Evolutionary conservation across 371 early-diverging fungal species (phyloP).

Genomic region (Apophysomyces variabilis): DNA sequence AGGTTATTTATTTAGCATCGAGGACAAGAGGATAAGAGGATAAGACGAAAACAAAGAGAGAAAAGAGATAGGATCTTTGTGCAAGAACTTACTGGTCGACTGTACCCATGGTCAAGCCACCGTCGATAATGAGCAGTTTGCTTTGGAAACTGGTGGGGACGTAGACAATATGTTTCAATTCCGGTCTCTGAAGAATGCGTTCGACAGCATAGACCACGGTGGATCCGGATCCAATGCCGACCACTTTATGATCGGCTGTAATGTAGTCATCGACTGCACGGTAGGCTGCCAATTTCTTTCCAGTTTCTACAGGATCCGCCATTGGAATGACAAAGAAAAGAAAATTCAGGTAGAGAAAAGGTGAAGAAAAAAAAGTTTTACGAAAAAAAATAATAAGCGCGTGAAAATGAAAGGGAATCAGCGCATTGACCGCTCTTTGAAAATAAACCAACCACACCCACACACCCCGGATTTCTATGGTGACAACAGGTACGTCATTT

Average conservation of each 20-base stretch:
- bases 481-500: too few relatives aligned
- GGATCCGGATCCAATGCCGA: constrained; percentile 91
- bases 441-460: too few relatives aligned
- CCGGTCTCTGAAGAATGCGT: constrained; percentile 70
- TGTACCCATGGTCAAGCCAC: constrained; percentile 67
- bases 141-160: constrained; percentile 95
- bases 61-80: too few relatives aligned
- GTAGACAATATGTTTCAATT: constrained; percentile 69
- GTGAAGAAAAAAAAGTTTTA: too few relatives aligned
- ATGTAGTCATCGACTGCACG: constrained; percentile 83
- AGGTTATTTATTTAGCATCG: too few relatives aligned
- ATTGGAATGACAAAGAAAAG: neutral
- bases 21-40: too few relatives aligned
- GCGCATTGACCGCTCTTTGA: too few relatives aligned
- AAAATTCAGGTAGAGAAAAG: too few relatives aligned
- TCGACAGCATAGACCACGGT: constrained; percentile 89
- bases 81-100: constrained; percentile 65
- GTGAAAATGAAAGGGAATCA: too few relatives aligned
- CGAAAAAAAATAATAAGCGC: too few relatives aligned
- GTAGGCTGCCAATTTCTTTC: constrained; percentile 82
- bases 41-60: too few relatives aligned
- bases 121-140: constrained; percentile 74
- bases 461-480: too few relatives aligned
- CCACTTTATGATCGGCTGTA: constrained; percentile 58
- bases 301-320: constrained; percentile 29